These are phyloP conservation scores for Teratosphaeria zuluensis DNA, from an alignment of 2,329 filamentous ascomycete genomes.

Conservation along the genomic window DNA sequence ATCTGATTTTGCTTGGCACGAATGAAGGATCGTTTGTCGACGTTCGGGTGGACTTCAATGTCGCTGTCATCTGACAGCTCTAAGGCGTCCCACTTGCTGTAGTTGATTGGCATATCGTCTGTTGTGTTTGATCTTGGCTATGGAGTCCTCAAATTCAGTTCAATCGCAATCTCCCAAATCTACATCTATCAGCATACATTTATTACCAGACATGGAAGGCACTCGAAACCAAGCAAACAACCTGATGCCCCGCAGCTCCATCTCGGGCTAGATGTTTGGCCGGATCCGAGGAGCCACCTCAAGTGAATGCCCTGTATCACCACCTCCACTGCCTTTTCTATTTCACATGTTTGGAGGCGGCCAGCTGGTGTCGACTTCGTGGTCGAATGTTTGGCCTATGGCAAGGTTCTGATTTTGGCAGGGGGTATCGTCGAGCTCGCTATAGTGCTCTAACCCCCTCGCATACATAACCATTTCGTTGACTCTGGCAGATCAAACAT, in stretches of 20 bases:
- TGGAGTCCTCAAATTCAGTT: background rate
- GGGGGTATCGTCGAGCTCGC: no score
- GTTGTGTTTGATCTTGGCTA: background rate
- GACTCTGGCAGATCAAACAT: no score
- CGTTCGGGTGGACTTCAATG: constrained; percentile 96
- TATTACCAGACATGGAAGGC: background rate
- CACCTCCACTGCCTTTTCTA: no score
- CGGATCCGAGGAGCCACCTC: background rate
- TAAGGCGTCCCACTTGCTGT: constrained; percentile 75
- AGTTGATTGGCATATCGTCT: constrained; percentile 50
- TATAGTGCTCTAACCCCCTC: no score
- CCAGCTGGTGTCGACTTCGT: no score
- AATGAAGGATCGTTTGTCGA: constrained; percentile 97
- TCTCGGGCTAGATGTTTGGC: background rate
- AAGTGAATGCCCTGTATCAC: no score
- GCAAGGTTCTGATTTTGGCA: no score
- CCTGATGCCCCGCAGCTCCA: background rate
- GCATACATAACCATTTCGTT: no score
- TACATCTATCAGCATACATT: background rate
- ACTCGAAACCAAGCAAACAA: background rate
- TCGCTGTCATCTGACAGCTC: constrained; percentile 98
- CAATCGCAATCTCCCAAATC: no score
- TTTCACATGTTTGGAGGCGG: no score
- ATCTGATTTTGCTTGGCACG: constrained; percentile 97
- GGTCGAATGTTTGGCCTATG: no score